Conservation (phyloP, 2,329 filamentous ascomycete genomes). For the Colletotrichum eleusines region DNA sequence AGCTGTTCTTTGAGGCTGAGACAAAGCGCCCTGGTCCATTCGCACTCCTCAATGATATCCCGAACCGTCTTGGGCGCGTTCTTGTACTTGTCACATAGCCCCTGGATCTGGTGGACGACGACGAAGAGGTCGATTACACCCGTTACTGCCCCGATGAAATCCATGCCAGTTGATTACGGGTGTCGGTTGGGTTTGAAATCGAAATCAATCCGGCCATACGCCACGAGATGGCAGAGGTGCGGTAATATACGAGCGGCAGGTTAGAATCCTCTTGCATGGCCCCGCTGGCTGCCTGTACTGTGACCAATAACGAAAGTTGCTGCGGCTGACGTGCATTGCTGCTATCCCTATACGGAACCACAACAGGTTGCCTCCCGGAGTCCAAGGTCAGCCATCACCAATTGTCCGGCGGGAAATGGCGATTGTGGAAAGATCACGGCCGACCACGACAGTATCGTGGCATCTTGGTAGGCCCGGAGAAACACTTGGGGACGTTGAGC, state of each 20-base stretch:
- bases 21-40: constrained; percentile 12
- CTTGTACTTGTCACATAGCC: constrained; percentile 21
- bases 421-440: neutral
- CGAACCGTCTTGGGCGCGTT: constrained; percentile 19
- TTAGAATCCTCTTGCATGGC: neutral
- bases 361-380: neutral
- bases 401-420: neutral
- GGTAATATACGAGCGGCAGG: neutral
- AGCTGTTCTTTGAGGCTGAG: neutral
- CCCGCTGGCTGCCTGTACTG: neutral
- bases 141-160: constrained; percentile 11
- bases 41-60: constrained; percentile 15
- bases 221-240: neutral
- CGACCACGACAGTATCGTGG: neutral
- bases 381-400: neutral
- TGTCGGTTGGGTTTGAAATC: too few relatives aligned
- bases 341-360: neutral
- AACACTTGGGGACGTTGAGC: too few relatives aligned
- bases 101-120: constrained; percentile 5
- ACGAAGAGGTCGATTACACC: constrained; percentile 22
- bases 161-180: constrained; percentile 2
- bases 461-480: neutral
- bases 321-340: constrained; percentile 13
- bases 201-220: neutral
- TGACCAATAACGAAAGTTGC: constrained; percentile 3